Evolutionary conservation across 371 early-diverging fungal genomes (phyloP), one percentile per base, ranked within the genome.

Genomic region (Coemansia sp.): DNA sequence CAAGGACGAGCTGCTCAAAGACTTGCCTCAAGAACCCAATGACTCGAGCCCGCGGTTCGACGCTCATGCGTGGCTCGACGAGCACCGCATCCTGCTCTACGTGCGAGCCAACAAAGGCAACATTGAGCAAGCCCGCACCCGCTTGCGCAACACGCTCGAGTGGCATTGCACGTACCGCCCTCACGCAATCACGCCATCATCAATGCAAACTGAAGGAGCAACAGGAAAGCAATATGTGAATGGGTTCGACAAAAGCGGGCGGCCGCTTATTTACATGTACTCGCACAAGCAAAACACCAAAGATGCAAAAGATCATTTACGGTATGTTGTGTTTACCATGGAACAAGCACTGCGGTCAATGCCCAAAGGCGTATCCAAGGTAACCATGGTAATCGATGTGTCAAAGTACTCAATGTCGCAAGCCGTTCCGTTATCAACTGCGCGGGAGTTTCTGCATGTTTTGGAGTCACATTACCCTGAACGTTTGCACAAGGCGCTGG

Each of bases 381-480:
- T 92, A 10, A 83, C 82, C 50, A 84, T 96, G 53, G 70, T 95
- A 53, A 86, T 96, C 31, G 97, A 96, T 68, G 92, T 89, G 63
- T 87, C 88, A 18, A 85, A 87, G 62, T 80, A 89, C 26, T 80
- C 87, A 39, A 82, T 89, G 68, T 76, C 85, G 47, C 90, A 85
- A 40, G 84, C 89, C 26, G 87, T 91, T 22, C 89, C 92, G 4
- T 74, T 91, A 0, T 81, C 83, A 6, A 87, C 91, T 5, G 86
- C 94, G 4, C 85, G 87, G 51, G 86, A 90, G 61, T 92, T 94
- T 53, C 81, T 94, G 75, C 79, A 86, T 55, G 86, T 92, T 26
- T 78, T 96, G 10, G 86, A 86, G 24, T 84, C 84, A 39, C 97
- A 96, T 77, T 96, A 95, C 69, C 94, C 94, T 3, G 95, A 95